A percentile compares a stretch with the other conserved stretches of the same genome.
These are phyloP conservation scores for Paecilomyces niveus DNA, from an alignment of 2,329 filamentous ascomycete species.

Conservation along the genomic window DNA sequence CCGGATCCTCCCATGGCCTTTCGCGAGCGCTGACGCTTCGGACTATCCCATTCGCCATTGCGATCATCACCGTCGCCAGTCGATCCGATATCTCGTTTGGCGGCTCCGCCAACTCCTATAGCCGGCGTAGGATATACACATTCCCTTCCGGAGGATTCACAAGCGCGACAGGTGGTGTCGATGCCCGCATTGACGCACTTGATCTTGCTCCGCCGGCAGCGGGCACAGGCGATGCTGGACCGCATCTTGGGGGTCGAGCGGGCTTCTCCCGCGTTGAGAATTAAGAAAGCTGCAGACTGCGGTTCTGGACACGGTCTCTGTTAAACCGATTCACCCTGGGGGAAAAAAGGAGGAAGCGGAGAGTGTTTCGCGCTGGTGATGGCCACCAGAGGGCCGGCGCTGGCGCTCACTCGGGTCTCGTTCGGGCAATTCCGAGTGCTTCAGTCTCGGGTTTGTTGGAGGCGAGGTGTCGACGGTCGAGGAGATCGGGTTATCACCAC, in stretches of 20 bases:
- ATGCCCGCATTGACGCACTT: slow-evolving; percentile 77
- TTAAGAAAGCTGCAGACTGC: slow-evolving; percentile 2
- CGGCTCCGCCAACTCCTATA: slow-evolving; percentile 24
- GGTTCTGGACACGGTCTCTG: slow-evolving; percentile 3
- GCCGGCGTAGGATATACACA: slow-evolving; percentile 60
- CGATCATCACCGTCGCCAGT: slow-evolving; percentile 31
- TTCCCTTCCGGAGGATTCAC: slow-evolving; percentile 62
- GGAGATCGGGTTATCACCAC: no score
- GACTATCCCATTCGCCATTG: slow-evolving; percentile 36
- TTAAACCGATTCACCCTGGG: neutral
- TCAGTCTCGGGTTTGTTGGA: no score
- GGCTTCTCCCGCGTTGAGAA: slow-evolving; percentile 11
- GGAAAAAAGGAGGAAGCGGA: no score
- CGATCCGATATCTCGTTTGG: slow-evolving; percentile 31
- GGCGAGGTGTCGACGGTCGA: no score
- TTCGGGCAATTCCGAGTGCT: no score
- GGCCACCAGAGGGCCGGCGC: no score
- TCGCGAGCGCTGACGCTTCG: slow-evolving; percentile 33
- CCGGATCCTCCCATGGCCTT: slow-evolving; percentile 24
- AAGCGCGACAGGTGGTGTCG: slow-evolving; percentile 65
- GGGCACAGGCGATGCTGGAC: slow-evolving; percentile 70
- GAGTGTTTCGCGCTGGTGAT: no score
- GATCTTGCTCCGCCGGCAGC: slow-evolving; percentile 74
- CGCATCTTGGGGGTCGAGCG: slow-evolving; percentile 51
- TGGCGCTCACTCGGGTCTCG: no score